These are phyloP conservation scores for Lasiosphaeriaceae sp. DNA, from an alignment of 495 filamentous ascomycete genomes.

Conservation along the genomic window DNA sequence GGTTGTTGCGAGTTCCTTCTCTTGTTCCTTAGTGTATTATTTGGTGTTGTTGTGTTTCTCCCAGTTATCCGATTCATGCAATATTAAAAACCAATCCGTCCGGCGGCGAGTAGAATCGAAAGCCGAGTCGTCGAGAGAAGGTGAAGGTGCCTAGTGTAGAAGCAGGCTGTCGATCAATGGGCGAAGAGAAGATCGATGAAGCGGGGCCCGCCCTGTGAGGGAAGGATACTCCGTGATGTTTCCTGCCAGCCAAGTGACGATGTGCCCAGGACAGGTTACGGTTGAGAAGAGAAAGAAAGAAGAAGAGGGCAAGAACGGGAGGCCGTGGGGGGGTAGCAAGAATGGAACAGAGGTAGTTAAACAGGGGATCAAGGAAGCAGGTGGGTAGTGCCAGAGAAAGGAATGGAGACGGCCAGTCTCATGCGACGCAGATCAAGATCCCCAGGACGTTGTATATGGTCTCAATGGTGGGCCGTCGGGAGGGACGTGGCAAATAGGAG, in stretches of 20 bases:
- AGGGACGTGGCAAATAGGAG: conserved; percentile 2
- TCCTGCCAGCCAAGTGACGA: conserved; percentile 13
- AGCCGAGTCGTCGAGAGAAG: background rate
- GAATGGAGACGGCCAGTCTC: conserved; percentile 4
- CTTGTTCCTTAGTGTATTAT: conserved; percentile 16
- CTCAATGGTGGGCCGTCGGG: conserved; percentile 11
- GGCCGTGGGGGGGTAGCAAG: conserved; percentile 10
- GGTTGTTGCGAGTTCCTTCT: conserved; percentile 14
- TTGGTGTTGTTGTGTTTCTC: background rate
- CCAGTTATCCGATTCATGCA: conserved; percentile 1
- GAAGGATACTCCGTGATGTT: conserved; percentile 15
- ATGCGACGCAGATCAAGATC: conserved; percentile 29
- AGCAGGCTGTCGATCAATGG: background rate
- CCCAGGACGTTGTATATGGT: conserved; percentile 20
- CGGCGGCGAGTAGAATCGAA: conserved; percentile 14
- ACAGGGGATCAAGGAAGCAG: conserved; percentile 13
- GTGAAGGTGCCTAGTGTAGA: background rate
- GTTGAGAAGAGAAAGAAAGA: conserved; percentile 9
- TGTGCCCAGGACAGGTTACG: conserved; percentile 13
- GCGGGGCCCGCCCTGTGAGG: conserved; percentile 3
- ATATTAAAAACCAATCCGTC: conserved; percentile 13
- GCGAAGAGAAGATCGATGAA: background rate
- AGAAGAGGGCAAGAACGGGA: conserved; percentile 3
- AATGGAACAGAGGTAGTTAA: conserved; percentile 20
- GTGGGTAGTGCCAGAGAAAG: conserved; percentile 1